Evolutionary conservation across 1,139 yeast species (phyloP).

Genomic region (Sugiyamaella xylanicola): DNA sequence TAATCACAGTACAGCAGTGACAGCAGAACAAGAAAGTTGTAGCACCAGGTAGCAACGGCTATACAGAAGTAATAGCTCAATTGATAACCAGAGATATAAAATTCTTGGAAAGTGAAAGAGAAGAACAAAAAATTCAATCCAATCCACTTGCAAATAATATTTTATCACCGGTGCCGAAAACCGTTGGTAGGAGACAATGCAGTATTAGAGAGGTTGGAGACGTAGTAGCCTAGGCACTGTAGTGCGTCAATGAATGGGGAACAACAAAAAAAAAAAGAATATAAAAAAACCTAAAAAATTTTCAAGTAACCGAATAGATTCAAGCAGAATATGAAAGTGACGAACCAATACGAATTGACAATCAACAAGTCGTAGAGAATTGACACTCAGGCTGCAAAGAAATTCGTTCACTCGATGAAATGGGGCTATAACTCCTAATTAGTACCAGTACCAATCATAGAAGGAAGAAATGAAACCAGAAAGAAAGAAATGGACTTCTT

Average conservation of each 20-base stretch:
- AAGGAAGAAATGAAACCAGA: background rate
- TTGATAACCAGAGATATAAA: no score
- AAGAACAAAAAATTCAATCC: background rate
- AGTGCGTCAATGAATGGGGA: constrained; percentile 2
- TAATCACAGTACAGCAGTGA: background rate
- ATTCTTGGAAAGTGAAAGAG: no score
- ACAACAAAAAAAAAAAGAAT: background rate
- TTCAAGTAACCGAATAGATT: background rate
- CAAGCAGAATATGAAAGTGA: background rate
- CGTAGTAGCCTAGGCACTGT: background rate
- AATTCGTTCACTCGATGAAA: background rate
- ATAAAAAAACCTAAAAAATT: background rate
- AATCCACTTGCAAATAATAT: background rate
- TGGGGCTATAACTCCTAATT: background rate
- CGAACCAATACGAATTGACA: background rate
- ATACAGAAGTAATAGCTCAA: background rate
- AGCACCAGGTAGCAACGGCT: no score
- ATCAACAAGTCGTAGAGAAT: background rate
- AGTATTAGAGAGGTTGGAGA: constrained; percentile 1
- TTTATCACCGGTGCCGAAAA: background rate
- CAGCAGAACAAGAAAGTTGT: background rate
- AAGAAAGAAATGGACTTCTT: background rate
- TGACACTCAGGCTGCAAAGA: background rate
- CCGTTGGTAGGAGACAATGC: constrained; percentile 10
- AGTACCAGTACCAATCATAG: constrained; percentile 14